Evolutionary conservation across 768 basidiomycete genomes (phyloP).

Genomic region (Suillus brevipes): DNA sequence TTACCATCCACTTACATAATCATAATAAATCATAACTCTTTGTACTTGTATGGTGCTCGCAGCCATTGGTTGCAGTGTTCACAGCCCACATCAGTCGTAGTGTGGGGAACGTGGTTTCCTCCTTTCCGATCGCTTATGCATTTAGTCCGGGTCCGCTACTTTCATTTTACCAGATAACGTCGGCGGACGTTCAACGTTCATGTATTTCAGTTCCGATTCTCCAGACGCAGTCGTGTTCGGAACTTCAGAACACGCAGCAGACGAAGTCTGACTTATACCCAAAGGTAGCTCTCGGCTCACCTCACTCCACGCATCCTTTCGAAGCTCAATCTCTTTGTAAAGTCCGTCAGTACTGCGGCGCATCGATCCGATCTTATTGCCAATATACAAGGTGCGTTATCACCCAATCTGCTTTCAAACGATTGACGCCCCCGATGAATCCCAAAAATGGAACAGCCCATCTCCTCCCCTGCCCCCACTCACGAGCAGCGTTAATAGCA

Average conservation of each 20-base stretch:
- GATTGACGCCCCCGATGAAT: background rate
- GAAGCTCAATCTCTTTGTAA: background rate
- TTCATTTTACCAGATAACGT: slow-evolving; percentile 5
- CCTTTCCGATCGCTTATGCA: slow-evolving; percentile 1
- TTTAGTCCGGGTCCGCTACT: background rate
- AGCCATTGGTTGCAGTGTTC: background rate
- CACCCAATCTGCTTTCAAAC: slow-evolving; percentile 2
- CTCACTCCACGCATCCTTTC: slow-evolving; percentile 1
- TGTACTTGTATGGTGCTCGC: slow-evolving; percentile 7
- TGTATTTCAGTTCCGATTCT: slow-evolving; percentile 2
- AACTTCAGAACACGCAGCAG: background rate
- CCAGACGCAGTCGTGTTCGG: background rate
- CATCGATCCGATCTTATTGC: background rate
- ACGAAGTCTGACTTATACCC: background rate
- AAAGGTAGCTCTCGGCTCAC: background rate
- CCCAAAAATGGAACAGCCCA: background rate
- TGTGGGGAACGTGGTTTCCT: slow-evolving; percentile 1
- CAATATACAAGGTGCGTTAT: background rate
- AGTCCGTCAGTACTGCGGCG: background rate
- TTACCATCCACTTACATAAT: slow-evolving; percentile 7
- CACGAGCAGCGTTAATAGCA: background rate
- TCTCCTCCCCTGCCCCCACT: background rate
- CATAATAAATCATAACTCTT: slow-evolving; percentile 8
- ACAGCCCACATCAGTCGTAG: background rate
- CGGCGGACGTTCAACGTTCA: slow-evolving; percentile 5